These are phyloP conservation scores for Pistacia vera DNA, from an alignment of 345 rosid species.

Conservation along the genomic window DNA sequence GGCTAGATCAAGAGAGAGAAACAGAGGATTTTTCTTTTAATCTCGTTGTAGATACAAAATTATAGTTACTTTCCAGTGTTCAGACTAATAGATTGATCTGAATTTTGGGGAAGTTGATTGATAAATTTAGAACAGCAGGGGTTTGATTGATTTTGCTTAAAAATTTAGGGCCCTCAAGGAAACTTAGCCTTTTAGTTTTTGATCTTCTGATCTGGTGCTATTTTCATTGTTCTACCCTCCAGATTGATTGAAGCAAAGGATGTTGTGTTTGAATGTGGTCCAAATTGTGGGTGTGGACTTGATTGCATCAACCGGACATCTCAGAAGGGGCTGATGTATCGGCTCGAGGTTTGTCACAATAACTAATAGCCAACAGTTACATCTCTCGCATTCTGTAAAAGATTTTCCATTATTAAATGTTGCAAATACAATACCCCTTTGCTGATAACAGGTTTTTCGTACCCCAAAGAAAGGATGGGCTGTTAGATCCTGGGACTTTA, in stretches of 20 bases:
- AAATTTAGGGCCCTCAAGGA: background rate
- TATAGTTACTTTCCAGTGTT: background rate
- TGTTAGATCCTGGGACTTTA: slow-evolving; percentile 93
- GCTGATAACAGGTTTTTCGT: slow-evolving; percentile 67
- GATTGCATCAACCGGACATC: slow-evolving; percentile 78
- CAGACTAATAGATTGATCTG: no score
- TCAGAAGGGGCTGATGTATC: slow-evolving; percentile 62
- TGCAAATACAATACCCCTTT: background rate
- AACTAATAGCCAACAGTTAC: background rate
- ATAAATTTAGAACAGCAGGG: background rate
- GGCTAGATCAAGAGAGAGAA: no score
- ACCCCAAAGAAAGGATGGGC: slow-evolving; percentile 96
- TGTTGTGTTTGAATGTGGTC: slow-evolving; percentile 93
- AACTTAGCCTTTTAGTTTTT: background rate
- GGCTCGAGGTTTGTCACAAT: slow-evolving; percentile 71
- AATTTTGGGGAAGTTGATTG: background rate
- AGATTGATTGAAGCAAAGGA: slow-evolving; percentile 84
- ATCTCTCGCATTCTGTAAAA: slow-evolving; percentile 5
- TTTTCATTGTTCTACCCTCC: slow-evolving; percentile 13
- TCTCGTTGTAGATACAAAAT: no score
- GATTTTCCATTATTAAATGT: background rate
- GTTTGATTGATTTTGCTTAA: background rate
- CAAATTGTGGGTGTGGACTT: slow-evolving; percentile 85
- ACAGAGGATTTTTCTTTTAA: no score
- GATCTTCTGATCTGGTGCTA: slow-evolving; percentile 1